Evolutionary conservation across 2,329 filamentous ascomycete genomes (phyloP), one percentile per base, ranked within the genome.

Genomic region (Sporothrix protearum): DNA sequence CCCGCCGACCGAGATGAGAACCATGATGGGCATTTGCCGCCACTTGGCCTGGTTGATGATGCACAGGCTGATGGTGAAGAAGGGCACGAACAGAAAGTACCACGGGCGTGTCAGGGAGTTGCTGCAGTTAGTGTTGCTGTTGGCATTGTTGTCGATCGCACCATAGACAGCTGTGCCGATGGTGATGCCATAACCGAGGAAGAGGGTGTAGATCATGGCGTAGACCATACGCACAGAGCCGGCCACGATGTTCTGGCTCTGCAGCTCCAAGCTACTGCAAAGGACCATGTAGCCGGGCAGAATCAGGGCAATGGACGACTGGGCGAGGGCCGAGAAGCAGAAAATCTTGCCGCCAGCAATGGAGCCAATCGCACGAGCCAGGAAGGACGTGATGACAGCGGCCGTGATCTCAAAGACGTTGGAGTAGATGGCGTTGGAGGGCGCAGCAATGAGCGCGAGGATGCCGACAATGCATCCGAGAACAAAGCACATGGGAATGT

Each of bases 21-120:
- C 81, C 92, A 95, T 95, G 68, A 92, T 85, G 0, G 92, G 92
- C 42, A 89, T 87, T 78, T 95, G 92, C 76, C 88, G 90, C 87
- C 87, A 92, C 80, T 93, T 93, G 72, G 91, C 91, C 75, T 95
- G 92, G 80, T 94, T 94, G 76, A 81, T 78, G 66, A 77, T 72
- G 72, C 79, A 81, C 1, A 92, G 83, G 75, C 89, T 92, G 33
- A 91, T 78, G 1, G 90, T 88, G 80, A 92, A 94, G 12, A 86
- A 81, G 0, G 89, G 83, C 0, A 93, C 91, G 76, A 92, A 92
- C 36, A 91, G 74, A 7, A 82, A 72, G 69, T 82, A 78, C 76
- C 78, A 82, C 74, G 86, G 85, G 73, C 85, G 87, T 45, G 83
- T 81, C 7, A 85, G 83, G 25, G 79, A 75, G n/a, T 80, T 73